These are phyloP conservation scores for Ramicandelaber brevisporus DNA, from an alignment of 192 early-diverging fungal genomes.

Conservation along the genomic window DNA sequence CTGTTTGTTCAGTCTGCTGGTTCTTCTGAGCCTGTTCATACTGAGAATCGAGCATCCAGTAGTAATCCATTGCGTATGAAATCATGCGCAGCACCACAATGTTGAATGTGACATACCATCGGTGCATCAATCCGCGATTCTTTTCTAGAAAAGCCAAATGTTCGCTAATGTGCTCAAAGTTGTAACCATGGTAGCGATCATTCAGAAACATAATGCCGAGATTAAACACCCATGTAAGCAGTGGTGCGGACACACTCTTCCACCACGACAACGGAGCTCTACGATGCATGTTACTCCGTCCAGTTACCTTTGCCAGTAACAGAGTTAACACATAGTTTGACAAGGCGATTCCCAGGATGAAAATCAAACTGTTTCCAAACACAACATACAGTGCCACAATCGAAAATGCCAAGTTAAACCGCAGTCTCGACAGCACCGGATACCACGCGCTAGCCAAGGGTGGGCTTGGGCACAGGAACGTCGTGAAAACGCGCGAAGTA, in stretches of 20 bases:
- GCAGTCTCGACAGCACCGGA: slow-evolving; percentile 14
- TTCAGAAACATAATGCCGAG: slow-evolving; percentile 57
- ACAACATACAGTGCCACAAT: slow-evolving; percentile 31
- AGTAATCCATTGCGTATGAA: slow-evolving; percentile 83
- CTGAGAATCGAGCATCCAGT: slow-evolving; percentile 29
- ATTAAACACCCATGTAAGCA: slow-evolving; percentile 59
- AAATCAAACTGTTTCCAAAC: slow-evolving; percentile 49
- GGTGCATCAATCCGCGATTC: slow-evolving; percentile 34
- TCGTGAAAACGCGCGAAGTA: not conserved
- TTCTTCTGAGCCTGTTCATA: slow-evolving; percentile 1
- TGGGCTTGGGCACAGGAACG: not conserved
- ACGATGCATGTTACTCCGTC: too few relatives aligned
- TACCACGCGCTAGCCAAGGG: too few relatives aligned
- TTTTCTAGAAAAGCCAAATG: slow-evolving; percentile 39
- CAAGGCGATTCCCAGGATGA: slow-evolving; percentile 33
- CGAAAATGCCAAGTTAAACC: slow-evolving; percentile 30
- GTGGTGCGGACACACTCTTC: slow-evolving; percentile 23
- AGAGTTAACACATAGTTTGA: slow-evolving; percentile 43
- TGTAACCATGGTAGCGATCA: slow-evolving; percentile 46
- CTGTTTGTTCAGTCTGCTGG: slow-evolving; percentile 16
- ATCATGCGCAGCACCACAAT: slow-evolving; percentile 71
- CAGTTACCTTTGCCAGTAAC: too few relatives aligned
- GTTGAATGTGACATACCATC: slow-evolving; percentile 84
- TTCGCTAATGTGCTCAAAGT: slow-evolving; percentile 21
- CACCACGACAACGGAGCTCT: too few relatives aligned